Conservation (phyloP, 208 protist genomes). For the Tritrichomonas foetus region DNA sequence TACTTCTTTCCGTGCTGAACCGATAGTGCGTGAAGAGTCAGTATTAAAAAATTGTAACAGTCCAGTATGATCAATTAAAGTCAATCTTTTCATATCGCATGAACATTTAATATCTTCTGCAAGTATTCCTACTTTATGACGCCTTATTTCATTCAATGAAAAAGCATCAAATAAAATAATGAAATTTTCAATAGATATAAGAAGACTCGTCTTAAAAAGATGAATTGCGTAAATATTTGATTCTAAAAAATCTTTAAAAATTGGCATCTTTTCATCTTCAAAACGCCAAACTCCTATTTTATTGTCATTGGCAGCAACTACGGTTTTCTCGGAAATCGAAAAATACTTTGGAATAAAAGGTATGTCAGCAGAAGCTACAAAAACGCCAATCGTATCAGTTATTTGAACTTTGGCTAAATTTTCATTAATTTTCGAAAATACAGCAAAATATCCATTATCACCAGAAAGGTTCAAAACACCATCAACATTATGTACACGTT, state of each 20-base stretch:
- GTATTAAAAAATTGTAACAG: background rate
- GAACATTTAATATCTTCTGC: background rate
- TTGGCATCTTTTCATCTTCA: too few relatives aligned
- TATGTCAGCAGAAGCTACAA: too few relatives aligned
- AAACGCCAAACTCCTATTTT: too few relatives aligned
- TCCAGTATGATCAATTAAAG: background rate
- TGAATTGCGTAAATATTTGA: too few relatives aligned
- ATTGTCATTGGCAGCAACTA: too few relatives aligned
- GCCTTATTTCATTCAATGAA: background rate
- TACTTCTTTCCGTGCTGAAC: background rate
- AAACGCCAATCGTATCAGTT: constrained; percentile 7
- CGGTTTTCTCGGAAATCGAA: too few relatives aligned
- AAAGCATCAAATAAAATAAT: background rate
- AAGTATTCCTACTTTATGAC: background rate
- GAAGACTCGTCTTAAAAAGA: too few relatives aligned
- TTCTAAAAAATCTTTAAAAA: too few relatives aligned
- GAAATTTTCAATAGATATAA: too few relatives aligned
- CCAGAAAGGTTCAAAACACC: background rate
- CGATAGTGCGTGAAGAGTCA: background rate
- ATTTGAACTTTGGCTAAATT: background rate
- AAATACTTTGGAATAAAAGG: too few relatives aligned
- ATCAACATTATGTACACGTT: background rate
- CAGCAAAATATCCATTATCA: background rate
- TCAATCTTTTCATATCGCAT: background rate
- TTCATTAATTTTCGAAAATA: background rate